Conservation (phyloP, 768 basidiomycete genomes). For the Chlorophyllum brunneum region DNA sequence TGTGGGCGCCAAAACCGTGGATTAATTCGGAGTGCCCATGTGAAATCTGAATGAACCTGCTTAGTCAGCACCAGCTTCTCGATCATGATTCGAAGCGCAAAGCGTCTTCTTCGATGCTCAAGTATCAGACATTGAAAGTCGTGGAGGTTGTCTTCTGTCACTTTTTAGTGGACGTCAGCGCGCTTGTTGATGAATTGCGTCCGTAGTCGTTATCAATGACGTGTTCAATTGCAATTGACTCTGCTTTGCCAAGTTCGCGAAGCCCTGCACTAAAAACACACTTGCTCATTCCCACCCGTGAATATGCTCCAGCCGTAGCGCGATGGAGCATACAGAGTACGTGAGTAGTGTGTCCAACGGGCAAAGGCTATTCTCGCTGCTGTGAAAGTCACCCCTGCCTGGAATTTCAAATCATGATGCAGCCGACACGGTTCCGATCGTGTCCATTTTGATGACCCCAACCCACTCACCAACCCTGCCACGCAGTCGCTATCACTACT, state of each 20-base stretch:
- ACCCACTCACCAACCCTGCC: constrained; percentile 5
- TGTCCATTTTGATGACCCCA: constrained; percentile 12
- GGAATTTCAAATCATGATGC: neutral
- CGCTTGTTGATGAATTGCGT: constrained; percentile 1
- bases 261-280: neutral
- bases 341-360: neutral
- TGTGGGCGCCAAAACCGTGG: too few species aligned
- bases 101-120: neutral
- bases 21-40: too few species aligned
- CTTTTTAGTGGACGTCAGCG: constrained; percentile 2
- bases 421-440: too few species aligned
- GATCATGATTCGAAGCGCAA: neutral
- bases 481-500: constrained; percentile 18
- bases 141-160: neutral
- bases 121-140: neutral
- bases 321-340: neutral
- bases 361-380: neutral
- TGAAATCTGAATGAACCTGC: too few species aligned
- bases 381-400: neutral
- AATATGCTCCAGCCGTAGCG: neutral
- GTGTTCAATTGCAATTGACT: neutral
- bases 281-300: neutral
- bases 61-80: too few species aligned
- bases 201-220: constrained; percentile 4
- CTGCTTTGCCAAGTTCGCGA: neutral